Conservation (phyloP, 495 filamentous ascomycete genomes). For the Aspergillus conjunctus region DNA sequence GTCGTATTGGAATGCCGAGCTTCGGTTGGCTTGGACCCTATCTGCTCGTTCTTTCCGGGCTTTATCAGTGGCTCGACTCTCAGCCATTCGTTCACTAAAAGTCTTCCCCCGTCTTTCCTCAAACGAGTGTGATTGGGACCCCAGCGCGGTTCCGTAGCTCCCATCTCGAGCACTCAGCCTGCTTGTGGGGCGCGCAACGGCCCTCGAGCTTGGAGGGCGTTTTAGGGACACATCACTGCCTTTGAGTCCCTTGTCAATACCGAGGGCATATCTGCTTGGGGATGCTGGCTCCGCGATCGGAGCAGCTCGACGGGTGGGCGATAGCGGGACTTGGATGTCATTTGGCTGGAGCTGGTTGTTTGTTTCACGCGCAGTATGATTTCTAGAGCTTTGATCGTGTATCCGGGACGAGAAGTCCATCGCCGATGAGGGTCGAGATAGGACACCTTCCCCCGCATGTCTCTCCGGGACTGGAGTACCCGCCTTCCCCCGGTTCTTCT, state of each 20-base stretch:
- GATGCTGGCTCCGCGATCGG: slow-evolving; percentile 61
- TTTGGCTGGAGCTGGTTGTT: slow-evolving; percentile 27
- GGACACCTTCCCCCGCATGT: slow-evolving; percentile 30
- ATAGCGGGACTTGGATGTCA: slow-evolving; percentile 76
- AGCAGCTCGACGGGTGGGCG: slow-evolving; percentile 63
- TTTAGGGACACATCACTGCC: slow-evolving; percentile 85
- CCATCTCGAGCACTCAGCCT: slow-evolving; percentile 36
- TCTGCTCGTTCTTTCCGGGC: slow-evolving; percentile 53
- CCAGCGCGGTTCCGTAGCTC: slow-evolving; percentile 29
- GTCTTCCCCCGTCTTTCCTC: slow-evolving; percentile 57
- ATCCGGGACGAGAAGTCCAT: slow-evolving; percentile 28
- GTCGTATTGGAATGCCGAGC: slow-evolving; percentile 70
- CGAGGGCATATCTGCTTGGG: slow-evolving; percentile 76
- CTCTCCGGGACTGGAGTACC: slow-evolving; percentile 26
- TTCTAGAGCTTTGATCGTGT: slow-evolving; percentile 22
- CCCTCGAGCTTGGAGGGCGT: slow-evolving; percentile 57
- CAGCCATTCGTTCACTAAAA: slow-evolving; percentile 86
- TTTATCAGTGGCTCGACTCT: slow-evolving; percentile 56
- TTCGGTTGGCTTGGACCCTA: slow-evolving; percentile 61
- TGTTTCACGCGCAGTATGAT: slow-evolving; percentile 29
- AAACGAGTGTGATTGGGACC: slow-evolving; percentile 32
- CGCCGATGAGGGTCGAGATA: slow-evolving; percentile 30
- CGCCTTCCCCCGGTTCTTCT: slow-evolving; percentile 54
- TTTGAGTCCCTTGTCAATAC: slow-evolving; percentile 85
- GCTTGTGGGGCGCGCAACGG: slow-evolving; percentile 33